Evolutionary conservation across 129 eudicot species (phyloP), one percentile per base, ranked within the genome.

Genomic region (Solidago caesia): DNA sequence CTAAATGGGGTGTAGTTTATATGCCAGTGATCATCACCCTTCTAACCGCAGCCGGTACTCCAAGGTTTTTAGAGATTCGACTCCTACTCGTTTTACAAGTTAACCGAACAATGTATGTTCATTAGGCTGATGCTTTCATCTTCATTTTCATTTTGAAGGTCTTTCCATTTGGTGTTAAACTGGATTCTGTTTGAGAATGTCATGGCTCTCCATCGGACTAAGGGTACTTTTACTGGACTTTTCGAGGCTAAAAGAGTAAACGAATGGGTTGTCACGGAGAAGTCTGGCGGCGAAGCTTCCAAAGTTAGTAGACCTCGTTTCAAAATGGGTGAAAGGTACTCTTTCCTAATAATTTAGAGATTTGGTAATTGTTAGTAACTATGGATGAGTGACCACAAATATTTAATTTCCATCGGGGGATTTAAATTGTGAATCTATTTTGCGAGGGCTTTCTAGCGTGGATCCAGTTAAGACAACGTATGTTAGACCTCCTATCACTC

Each of bases 1-100:
- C 84, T 11, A 56, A 8, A 51, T 81, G 84, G 84, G 84, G 77
- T 48, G 72, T 67, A 8, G 65, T 81, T 61, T 81, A 81, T 63
- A 53, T 81, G 56, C 84, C 84, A 21, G 69, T n/a, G 7, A 16
- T 25, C 84, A 81, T 81, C 70, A 74, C 77, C 25, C 26, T 74
- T 74, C 48, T 74, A 25, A 74, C 60, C 60, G 70, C 77, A 62
- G 49, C 58, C n/a, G 75, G 80, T 56, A 76, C 80, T 56, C 80
- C 80, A 7, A 68, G 76, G 76, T 72, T 56, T 0, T 33, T 33
- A 33, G 39, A 33, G 39, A 33, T 33, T 33, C 39, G 1, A 33
- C 2, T 33, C 2, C 39, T 33, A 0, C 0, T 33, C 39, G 3
- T 33, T 33, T 33, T 33, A 33, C 39, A 1, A 3, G 3, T 1